Base-by-base conservation (phyloP, 805 yeast genomes). In the Lipomyces spencermartinsiae region DNA sequence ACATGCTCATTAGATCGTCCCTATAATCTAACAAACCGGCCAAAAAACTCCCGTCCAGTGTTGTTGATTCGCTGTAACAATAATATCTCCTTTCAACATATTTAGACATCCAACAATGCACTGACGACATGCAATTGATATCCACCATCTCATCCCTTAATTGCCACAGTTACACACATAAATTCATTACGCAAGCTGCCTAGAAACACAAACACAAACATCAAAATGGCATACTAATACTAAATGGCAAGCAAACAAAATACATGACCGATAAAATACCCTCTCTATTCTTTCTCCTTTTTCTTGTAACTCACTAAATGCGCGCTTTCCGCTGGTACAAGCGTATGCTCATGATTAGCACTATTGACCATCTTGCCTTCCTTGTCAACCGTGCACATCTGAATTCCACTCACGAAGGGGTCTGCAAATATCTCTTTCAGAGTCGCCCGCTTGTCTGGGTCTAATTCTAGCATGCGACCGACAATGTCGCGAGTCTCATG, bases 381-480 rank as follows among this genome's bases (percentile, higher is more conserved):
- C 61, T 58, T 73, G 65, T 39, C 72, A 62, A 72, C 73, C 4
- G 76, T 72, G 77, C 97, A 93, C 70, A 76, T 78, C 35, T 85
- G 83, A 16, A 93, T 88, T 2, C 80, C 74, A 51, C 80, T 70
- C 67, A 87, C 82, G 86, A 93, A 94, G 9, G 80, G 82, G 73
- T 89, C 89, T 1, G 78, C 74, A 58, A 83, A 67, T 2, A 93
- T 84, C 16, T 85, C 88, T 6, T 81, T 82, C 78, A 93, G 83
- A 2, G 85, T 76, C 25, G 85, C 85, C 65, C 98, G 85, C 62
- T 84, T 80, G 25, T 75, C 77, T 1, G 91, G 87, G 64, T 87
- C 84, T 25, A 92, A 73, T 43, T 79, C 83, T 51, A 94, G 80
- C 95, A 93, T 92, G 16, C 81, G 77, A 0, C 83, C 82, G 29